phyloP scores from a whole-genome alignment of 1,139 yeast species.

The Protomyces arabidopsidicola region DNA sequence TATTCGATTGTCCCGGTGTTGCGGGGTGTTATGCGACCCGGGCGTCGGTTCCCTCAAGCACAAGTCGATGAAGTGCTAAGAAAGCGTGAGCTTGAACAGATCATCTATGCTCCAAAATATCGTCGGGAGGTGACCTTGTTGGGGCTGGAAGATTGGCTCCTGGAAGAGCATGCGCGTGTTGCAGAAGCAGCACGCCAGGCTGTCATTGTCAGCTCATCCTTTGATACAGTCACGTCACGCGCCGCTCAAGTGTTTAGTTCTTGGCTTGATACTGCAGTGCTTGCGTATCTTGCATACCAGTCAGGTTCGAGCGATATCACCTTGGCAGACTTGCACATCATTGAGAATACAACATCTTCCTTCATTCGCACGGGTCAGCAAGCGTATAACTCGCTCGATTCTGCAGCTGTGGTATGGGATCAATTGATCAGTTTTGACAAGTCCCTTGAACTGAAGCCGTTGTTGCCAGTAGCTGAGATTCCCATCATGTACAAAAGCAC shows the following conservation, averaged over 20 bases:
- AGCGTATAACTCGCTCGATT: not conserved
- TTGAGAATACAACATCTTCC: conserved; percentile 13
- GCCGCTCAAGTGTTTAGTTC: not conserved
- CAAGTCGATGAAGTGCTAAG: not conserved
- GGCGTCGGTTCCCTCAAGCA: not conserved
- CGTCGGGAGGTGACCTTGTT: conserved; percentile 5
- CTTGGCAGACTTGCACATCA: conserved; percentile 15
- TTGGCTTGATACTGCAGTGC: conserved; percentile 6
- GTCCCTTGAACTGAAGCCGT: conserved; percentile 9
- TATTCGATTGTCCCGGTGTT: conserved; percentile 6
- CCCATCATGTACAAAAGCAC: not conserved
- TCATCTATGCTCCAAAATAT: not conserved
- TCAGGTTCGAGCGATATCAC: conserved; percentile 4
- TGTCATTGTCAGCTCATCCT: not conserved
- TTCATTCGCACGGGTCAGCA: conserved; percentile 8
- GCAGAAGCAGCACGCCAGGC: not conserved
- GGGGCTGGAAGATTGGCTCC: conserved; percentile 3
- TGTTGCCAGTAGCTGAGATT: not conserved
- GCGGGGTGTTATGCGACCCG: not conserved
- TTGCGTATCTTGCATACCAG: conserved; percentile 8
- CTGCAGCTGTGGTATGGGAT: not conserved
- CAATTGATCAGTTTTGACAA: conserved; percentile 10
- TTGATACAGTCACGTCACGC: not conserved
- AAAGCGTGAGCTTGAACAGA: not conserved
- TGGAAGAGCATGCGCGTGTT: not conserved